Evolutionary conservation across 495 filamentous ascomycete genomes (phyloP).

Genomic region (Massariosphaeria phaeospora): DNA sequence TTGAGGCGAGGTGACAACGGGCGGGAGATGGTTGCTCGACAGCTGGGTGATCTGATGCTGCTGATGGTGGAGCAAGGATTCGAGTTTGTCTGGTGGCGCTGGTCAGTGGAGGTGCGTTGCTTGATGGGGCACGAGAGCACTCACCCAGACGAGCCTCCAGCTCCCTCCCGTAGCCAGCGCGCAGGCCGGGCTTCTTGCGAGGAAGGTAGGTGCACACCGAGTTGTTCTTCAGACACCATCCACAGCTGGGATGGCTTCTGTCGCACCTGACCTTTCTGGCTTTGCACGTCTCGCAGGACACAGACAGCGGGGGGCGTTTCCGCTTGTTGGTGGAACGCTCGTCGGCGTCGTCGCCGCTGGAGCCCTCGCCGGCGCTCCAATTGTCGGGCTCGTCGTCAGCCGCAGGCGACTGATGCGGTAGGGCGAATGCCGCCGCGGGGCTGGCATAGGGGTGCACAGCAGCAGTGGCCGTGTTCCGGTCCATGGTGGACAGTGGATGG

Average conservation of each 20-base stretch:
- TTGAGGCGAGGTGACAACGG: conserved; percentile 22
- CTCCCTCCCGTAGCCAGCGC: conserved; percentile 84
- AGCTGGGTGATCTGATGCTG: conserved; percentile 39
- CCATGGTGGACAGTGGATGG: conserved; percentile 12
- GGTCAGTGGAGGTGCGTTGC: neutral
- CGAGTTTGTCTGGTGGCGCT: conserved; percentile 31
- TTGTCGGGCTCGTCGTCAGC: conserved; percentile 30
- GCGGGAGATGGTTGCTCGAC: conserved; percentile 25
- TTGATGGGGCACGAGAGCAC: conserved; percentile 36
- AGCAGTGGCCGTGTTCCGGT: conserved; percentile 5
- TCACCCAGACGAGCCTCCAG: conserved; percentile 67
- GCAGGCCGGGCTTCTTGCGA: conserved; percentile 75
- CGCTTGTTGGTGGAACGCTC: conserved; percentile 47
- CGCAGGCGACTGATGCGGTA: conserved; percentile 29
- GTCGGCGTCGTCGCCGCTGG: conserved; percentile 33
- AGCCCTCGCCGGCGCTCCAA: conserved; percentile 27
- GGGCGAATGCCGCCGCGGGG: conserved; percentile 15
- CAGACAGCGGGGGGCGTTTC: conserved; percentile 51
- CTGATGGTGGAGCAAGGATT: conserved; percentile 37
- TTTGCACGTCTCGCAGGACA: conserved; percentile 76
- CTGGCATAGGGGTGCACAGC: conserved; percentile 21
- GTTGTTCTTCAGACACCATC: conserved; percentile 79
- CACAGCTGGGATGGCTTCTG: conserved; percentile 70
- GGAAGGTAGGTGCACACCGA: conserved; percentile 78
- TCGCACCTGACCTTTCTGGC: conserved; percentile 60